These are phyloP conservation scores for Cadophora sp. DNA, from an alignment of 2,329 filamentous ascomycete genomes.

Conservation along the genomic window DNA sequence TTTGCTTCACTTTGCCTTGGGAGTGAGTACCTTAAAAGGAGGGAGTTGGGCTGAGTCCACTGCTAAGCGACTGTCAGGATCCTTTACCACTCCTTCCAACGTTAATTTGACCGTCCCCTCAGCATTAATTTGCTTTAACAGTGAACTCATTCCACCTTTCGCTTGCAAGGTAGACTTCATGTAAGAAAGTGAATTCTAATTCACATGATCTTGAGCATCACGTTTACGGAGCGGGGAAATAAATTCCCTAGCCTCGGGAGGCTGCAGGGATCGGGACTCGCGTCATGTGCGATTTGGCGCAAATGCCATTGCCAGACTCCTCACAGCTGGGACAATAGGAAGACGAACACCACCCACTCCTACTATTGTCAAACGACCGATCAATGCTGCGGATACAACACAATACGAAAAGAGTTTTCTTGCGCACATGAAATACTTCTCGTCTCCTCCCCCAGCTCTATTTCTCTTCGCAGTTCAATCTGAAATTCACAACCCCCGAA, in stretches of 20 bases:
- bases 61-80: too few species aligned
- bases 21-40: too few species aligned
- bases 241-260: not conserved
- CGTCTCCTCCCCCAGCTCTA: not conserved
- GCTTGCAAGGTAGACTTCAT: not conserved
- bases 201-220: not conserved
- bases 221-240: slow-evolving; percentile 4
- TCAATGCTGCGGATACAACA: slow-evolving; percentile 9
- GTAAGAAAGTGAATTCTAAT: too few species aligned
- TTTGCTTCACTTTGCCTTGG: too few species aligned
- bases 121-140: too few species aligned
- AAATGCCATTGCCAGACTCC: slow-evolving; percentile 7
- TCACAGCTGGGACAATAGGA: slow-evolving; percentile 16
- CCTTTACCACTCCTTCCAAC: too few species aligned
- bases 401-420: slow-evolving; percentile 9
- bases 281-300: slow-evolving; percentile 21
- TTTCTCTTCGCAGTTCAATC: slow-evolving; percentile 1
- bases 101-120: too few species aligned
- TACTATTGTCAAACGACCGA: slow-evolving; percentile 16
- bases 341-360: not conserved
- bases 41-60: too few species aligned
- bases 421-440: slow-evolving; percentile 6
- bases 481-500: slow-evolving; percentile 2
- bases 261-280: slow-evolving; percentile 4
- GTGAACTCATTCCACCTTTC: too few species aligned